Base-by-base conservation (phyloP, 306 rosid species). In the Lagenaria siceraria region DNA sequence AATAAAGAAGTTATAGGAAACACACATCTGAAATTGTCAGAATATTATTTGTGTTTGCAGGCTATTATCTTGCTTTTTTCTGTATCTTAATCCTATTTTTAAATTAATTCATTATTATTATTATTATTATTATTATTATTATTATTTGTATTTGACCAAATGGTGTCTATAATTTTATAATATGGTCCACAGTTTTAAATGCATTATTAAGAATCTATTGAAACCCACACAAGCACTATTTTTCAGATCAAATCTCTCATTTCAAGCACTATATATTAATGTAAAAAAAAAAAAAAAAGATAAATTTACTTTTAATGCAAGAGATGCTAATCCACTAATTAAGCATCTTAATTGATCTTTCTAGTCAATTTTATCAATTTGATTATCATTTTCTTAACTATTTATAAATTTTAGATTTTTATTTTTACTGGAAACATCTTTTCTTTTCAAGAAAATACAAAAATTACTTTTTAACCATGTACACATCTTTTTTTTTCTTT, bases 161-260 rank as follows among this genome's bases (percentile, higher is more conserved):
- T 7, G 75, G 22, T 24, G 56, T 46, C 56, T 70, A 70, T 46
- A 46, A 43, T 70, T 70, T 70, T 70, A 24, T 43, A n/a, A 46
- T 70, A 70, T 70, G 38, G 75, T 70, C 75, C 75, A 70, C 58
- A 70, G 12, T 70, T 12, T 70, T 14, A 43, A 49, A 24, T 43
- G 56, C 56, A 70, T 70, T 70, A 46, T 70, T 70, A 54, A 46
- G 75, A 46, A 70, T 70, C 75, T 46, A 70, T 42, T 46, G 75
- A 70, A 43, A 70, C 56, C 22, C 75, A 24, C 75, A 69, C 75
- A 22, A 31, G 12, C 66, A 9, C 54, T 42, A 19, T 22, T 68
- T 18, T 42, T 68, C n/a, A 68, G 33, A 68, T 42, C 53, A 68
- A 38, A 42, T 68, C 74, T 38, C 54, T 25, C 53, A 22, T 70